phyloP scores from a whole-genome alignment of 306 rosid genomes.

The Malus sylvestris region DNA sequence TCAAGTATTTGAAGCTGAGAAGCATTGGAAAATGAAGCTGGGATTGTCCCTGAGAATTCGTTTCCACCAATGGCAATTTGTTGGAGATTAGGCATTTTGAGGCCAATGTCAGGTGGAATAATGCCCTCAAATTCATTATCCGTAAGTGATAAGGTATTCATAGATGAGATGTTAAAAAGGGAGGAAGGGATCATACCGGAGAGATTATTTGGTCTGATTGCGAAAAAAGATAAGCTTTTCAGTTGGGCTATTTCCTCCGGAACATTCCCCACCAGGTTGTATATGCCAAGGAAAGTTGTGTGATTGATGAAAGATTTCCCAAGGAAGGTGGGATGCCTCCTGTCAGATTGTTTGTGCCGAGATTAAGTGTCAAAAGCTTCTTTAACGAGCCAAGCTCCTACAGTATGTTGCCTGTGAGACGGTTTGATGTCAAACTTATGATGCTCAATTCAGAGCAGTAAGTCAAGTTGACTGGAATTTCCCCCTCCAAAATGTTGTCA shows the following conservation, averaged over 20 bases:
- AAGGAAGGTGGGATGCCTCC: slow-evolving; percentile 30
- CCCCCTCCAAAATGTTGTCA: slow-evolving; percentile 22
- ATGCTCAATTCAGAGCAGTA: neutral
- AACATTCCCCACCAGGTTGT: slow-evolving; percentile 19
- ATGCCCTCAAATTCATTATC: slow-evolving; percentile 10
- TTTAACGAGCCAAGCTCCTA: neutral
- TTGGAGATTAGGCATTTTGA: slow-evolving; percentile 25
- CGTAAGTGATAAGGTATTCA: neutral
- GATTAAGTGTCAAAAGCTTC: slow-evolving; percentile 9
- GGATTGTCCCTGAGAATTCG: slow-evolving; percentile 27
- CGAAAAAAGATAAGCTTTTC: neutral
- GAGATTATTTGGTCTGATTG: neutral
- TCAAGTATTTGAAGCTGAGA: neutral
- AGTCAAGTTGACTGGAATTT: slow-evolving; percentile 27
- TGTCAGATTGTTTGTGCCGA: slow-evolving; percentile 2
- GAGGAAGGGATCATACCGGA: slow-evolving; percentile 23
- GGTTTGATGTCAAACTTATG: neutral
- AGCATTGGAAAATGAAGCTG: slow-evolving; percentile 30
- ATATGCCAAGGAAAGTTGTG: fast-evolving
- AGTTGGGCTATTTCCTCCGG: slow-evolving; percentile 19
- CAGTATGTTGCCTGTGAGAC: slow-evolving; percentile 17
- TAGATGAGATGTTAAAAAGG: slow-evolving; percentile 34
- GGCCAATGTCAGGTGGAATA: slow-evolving; percentile 26
- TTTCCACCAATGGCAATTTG: neutral
- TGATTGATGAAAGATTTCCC: slow-evolving; percentile 34